Evolutionary conservation across 306 rosid genomes (phyloP).

Genomic region (Rosa persica): DNA sequence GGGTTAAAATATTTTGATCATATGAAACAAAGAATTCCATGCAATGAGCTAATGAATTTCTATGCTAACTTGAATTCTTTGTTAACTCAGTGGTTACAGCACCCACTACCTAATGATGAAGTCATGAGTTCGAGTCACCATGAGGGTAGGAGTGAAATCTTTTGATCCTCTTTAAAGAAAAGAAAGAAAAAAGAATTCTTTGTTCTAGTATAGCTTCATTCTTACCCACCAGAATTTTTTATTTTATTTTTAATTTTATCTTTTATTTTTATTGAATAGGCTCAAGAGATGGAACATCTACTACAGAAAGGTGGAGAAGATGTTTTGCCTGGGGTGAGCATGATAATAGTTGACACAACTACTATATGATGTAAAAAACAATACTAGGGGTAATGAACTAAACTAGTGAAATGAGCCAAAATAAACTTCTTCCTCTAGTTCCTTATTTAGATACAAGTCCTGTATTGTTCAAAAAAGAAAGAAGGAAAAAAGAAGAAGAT

Average conservation of each 20-base stretch:
- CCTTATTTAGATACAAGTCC: not conserved
- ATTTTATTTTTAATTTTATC: slow-evolving; percentile 21
- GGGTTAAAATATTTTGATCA: slow-evolving; percentile 93
- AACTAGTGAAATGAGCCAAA: not conserved
- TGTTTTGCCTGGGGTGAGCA: slow-evolving; percentile 75
- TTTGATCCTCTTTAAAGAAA: too few species aligned
- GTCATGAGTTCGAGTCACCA: too few species aligned
- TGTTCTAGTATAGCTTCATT: not conserved
- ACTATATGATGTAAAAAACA: not conserved
- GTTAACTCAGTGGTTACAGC: too few species aligned
- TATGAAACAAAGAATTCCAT: slow-evolving; percentile 75
- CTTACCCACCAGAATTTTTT: slow-evolving; percentile 10
- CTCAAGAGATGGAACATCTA: slow-evolving; percentile 75
- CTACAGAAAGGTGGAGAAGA: slow-evolving; percentile 72
- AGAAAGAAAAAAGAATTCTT: too few species aligned
- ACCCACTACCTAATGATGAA: too few species aligned
- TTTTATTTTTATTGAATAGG: slow-evolving; percentile 49
- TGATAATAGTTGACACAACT: slow-evolving; percentile 11
- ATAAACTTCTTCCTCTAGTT: not conserved
- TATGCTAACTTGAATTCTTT: not conserved
- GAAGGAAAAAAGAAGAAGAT: too few species aligned
- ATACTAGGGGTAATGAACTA: not conserved
- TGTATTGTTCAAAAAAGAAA: not conserved
- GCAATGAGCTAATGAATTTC: slow-evolving; percentile 60
- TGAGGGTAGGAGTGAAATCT: too few species aligned